phyloP scores from a whole-genome alignment of 140 eudicot genomes.

The Stevia rebaudiana region DNA sequence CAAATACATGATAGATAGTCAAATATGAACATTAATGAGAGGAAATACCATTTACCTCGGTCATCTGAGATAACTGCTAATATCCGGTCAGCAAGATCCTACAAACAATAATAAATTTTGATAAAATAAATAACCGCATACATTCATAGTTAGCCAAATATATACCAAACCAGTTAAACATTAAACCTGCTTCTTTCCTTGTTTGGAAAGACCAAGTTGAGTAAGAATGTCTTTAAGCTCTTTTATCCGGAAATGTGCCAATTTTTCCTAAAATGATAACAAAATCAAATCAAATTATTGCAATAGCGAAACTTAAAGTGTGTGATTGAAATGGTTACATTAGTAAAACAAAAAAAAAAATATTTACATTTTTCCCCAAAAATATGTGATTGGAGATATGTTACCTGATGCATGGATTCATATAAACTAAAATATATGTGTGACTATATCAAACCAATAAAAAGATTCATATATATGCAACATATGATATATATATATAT shows the following conservation, averaged over 20 bases:
- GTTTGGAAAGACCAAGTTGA: slow-evolving; percentile 91
- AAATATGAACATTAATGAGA: background rate
- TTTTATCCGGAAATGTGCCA: slow-evolving; percentile 81
- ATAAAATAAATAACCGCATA: slow-evolving; percentile 1
- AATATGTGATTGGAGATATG: background rate
- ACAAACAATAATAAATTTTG: slow-evolving; percentile 19
- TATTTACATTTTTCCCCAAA: background rate
- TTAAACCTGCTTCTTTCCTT: slow-evolving; percentile 96
- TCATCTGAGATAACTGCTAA: slow-evolving; percentile 72
- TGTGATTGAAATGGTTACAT: slow-evolving; percentile 6
- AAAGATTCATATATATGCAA: background rate
- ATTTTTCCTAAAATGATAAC: slow-evolving; percentile 54
- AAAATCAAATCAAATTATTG: slow-evolving; percentile 1
- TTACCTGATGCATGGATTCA: background rate
- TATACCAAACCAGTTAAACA: slow-evolving; percentile 5
- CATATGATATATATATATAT: too few relatives aligned
- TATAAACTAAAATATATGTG: background rate
- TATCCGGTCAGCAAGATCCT: slow-evolving; percentile 96
- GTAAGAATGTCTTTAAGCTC: slow-evolving; percentile 92
- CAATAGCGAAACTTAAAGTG: slow-evolving; percentile 3
- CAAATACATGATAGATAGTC: slow-evolving; percentile 2
- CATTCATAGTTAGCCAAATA: background rate
- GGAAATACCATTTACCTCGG: slow-evolving; percentile 50
- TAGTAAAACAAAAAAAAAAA: background rate
- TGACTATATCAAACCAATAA: background rate